Base-by-base conservation (phyloP, 2,329 filamentous ascomycete species). In the Exophiala xenobiotica region DNA sequence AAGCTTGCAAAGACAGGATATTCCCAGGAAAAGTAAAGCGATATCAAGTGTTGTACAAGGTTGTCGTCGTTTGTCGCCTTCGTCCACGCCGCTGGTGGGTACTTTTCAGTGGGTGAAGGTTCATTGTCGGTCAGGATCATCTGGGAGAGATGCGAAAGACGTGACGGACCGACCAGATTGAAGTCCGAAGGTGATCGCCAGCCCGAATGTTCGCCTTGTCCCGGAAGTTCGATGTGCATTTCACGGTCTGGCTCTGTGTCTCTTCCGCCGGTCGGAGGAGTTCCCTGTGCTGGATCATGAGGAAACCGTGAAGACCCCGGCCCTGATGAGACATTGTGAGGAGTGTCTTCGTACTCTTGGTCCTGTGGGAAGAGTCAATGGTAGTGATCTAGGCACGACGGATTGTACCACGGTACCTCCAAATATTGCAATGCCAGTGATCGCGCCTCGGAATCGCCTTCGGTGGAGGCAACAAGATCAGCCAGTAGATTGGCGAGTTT, bases 1-100 rank as follows among this genome's bases (percentile, higher is more conserved):
- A 51, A 22, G n/a, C 40, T 51, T 6, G 40, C 48, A 40, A 51
- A 51, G 11, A 41, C 43, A 3, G 48, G 48, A 20, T 51, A 45
- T 33, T 51, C 48, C 48, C 40, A 51, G 41, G 40, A 51, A 29
- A 51, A 51, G 26, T 51, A 51, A 12, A 51, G 40, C 3, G 29
- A 18, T 8, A 51, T 24, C 22, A 51, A 31, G 27, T 51, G 48
- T 23, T 51, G 40, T 20, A 51, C 48, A 9, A 51, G 29, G 19
- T 19, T 16, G 18, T 44, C 40, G 23, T 51, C 40, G 12, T 41
- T 45, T 12, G 48, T 51, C n/a, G 35, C 33, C 8, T 37, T 4
- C 14, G 48, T 51, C 41, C 48, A 51, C 27, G 40, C 29, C 22
- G 48, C 18, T 11, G 48, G 41, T 24, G 18, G 31, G 22, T 39